Evolutionary conservation across 1,284 basidiomycete species (phyloP).

Genomic region (Cutaneotrichosporon cavernicola): DNA sequence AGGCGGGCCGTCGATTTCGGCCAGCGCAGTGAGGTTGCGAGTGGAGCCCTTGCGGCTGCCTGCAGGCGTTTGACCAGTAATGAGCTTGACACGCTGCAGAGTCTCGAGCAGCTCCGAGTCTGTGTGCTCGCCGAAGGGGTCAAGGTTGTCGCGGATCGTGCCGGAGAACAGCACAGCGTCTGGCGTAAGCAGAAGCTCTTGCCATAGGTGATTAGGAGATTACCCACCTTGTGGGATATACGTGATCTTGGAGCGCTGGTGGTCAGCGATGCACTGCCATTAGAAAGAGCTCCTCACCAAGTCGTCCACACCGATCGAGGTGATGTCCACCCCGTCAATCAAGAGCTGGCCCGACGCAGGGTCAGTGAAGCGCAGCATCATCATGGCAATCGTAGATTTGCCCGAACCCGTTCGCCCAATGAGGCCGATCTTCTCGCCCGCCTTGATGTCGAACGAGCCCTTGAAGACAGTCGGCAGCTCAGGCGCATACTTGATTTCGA

Average conservation of each 20-base stretch:
- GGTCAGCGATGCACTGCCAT: not conserved
- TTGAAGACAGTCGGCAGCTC: slow-evolving; percentile 80
- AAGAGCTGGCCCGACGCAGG: slow-evolving; percentile 73
- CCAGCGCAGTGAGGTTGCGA: slow-evolving; percentile 1
- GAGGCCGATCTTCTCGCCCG: slow-evolving; percentile 71
- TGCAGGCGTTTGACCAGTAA: slow-evolving; percentile 13
- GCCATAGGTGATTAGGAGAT: not conserved
- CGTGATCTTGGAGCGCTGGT: slow-evolving; percentile 48
- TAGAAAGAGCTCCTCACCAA: slow-evolving; percentile 45
- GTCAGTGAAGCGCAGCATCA: slow-evolving; percentile 83
- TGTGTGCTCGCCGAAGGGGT: slow-evolving; percentile 79
- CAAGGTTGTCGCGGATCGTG: slow-evolving; percentile 78
- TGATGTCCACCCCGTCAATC: slow-evolving; percentile 87
- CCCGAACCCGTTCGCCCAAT: slow-evolving; percentile 53
- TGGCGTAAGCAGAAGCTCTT: slow-evolving; percentile 12
- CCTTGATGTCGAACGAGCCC: slow-evolving; percentile 68
- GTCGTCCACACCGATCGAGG: slow-evolving; percentile 80
- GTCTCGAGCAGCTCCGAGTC: slow-evolving; percentile 69
- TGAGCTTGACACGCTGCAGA: slow-evolving; percentile 49
- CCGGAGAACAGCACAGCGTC: slow-evolving; percentile 83
- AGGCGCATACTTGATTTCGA: slow-evolving; percentile 77
- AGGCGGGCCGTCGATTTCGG: slow-evolving; percentile 2
- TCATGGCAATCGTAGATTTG: slow-evolving; percentile 71
- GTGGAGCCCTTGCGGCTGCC: slow-evolving; percentile 14
- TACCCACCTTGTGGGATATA: slow-evolving; percentile 54